Evolutionary conservation across 139 green algal genomes (phyloP), one percentile per base, ranked within the genome.

Genomic region (Desmodesmus armatus): DNA sequence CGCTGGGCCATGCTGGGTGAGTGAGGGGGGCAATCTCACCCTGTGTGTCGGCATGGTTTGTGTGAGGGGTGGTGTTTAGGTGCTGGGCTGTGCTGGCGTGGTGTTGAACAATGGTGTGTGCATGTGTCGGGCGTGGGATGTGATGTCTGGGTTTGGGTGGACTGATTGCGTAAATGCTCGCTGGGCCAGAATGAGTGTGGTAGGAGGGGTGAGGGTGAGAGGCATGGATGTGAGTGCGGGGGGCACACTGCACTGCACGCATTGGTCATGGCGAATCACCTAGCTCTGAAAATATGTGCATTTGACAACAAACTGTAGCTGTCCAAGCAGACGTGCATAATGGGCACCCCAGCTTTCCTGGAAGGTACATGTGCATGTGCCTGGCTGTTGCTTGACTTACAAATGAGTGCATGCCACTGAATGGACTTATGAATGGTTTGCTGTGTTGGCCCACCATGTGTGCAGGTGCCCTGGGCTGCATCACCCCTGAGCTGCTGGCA

Each of bases 1-100:
- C 85, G 93, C 73, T 96, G 93, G 93, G 93, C 93, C 58, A 95
- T 96, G 93, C 90, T 96, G 27, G 92, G 92, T 79, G 72, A 11
- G 76, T 71, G 5, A 27, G 3, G 17, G 15, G 47, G 13, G 9
- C 47, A 55, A 7, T 55, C 13, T 7, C 47, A 55, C 47, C 7
- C 47, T 55, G 13, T 7, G 9, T 55, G n/a, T 55, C 47, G 13
- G 47, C 47, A 55, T 13, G 13, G 47, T 55, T 13, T 21, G 41
- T 40, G 7, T 4, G n/a, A 72, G 63, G n/a, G 19, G n/a, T 43
- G 3, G 63, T 29, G 5, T 72, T 72, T 27, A 27, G 15, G 63
- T 29, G 5, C 63, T 21, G 9, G 9, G 13, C 13, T 7, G 9
- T 55, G 47, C 13, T 55, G 9, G 13, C 47, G 13, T 55, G 7